phyloP scores from a whole-genome alignment of 176 grass and related monocot species.

The Elymus sibiricus region DNA sequence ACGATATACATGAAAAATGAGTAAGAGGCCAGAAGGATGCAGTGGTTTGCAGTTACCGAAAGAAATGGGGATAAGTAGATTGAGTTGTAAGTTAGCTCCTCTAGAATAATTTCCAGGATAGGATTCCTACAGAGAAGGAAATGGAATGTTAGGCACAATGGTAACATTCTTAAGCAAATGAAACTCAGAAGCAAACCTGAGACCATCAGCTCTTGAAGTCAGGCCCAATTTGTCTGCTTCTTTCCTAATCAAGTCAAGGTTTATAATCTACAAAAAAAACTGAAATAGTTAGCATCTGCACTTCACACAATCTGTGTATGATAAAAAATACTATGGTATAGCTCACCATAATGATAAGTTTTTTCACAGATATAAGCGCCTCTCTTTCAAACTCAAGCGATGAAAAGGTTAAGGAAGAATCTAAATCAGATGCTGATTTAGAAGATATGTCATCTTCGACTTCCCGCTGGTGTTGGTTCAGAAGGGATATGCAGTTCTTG shows the following conservation, averaged over 20 bases:
- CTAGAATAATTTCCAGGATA: slow-evolving; percentile 84
- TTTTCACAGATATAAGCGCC: slow-evolving; percentile 52
- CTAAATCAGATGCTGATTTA: slow-evolving; percentile 40
- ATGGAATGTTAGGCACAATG: slow-evolving; percentile 27
- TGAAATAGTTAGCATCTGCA: slow-evolving; percentile 22
- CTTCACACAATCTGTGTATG: slow-evolving; percentile 13
- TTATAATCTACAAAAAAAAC: slow-evolving; percentile 61
- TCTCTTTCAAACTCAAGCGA: slow-evolving; percentile 52
- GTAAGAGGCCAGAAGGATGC: slow-evolving; percentile 1
- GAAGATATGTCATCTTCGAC: slow-evolving; percentile 32
- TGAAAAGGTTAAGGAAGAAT: slow-evolving; percentile 50
- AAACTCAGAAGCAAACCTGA: slow-evolving; percentile 41
- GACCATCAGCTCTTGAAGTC: slow-evolving; percentile 76
- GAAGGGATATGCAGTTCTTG: slow-evolving; percentile 61
- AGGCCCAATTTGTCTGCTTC: slow-evolving; percentile 67
- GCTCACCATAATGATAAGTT: slow-evolving; percentile 72
- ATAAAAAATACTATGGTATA: slow-evolving; percentile 16
- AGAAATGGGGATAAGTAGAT: slow-evolving; percentile 72
- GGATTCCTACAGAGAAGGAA: slow-evolving; percentile 54
- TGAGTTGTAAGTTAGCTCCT: slow-evolving; percentile 82
- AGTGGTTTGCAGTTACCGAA: slow-evolving; percentile 48
- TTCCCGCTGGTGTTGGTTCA: slow-evolving; percentile 46
- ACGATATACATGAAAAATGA: slow-evolving; percentile 3
- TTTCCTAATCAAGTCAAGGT: slow-evolving; percentile 72
- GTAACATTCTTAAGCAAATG: neutral